Evolutionary conservation across 2,329 filamentous ascomycete genomes (phyloP), one percentile per base, ranked within the genome.

Genomic region (Cercospora berteroae): DNA sequence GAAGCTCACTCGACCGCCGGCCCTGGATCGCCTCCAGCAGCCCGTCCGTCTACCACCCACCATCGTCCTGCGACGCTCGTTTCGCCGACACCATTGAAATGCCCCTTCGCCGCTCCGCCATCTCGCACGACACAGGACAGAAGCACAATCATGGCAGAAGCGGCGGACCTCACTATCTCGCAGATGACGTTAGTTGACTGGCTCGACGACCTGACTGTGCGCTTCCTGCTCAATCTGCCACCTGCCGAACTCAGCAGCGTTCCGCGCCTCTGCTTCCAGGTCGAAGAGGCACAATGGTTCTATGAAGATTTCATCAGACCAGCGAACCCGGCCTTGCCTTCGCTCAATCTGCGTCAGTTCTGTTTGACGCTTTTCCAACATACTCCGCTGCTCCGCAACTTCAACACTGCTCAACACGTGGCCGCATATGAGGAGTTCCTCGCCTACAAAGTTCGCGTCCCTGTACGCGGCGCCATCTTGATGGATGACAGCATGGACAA

Each of bases 211-310:
- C 87, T 98, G 68, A 97, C 93, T 81, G 94, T 96, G 79, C 93
- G 96, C 78, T 99, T 99, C 82, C 94, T 99, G 78, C 93, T 98
- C 80, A 98, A 99, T 81, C 87, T 98, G 69, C 95, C 96, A 56
- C 86, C 91, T 71, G 93, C 95, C 80, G 95, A 99, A 80, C 87
- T 98, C 57, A 89, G 89, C 72, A 93, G 92, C 2, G 91, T 97
- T 66, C 92, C 93, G 78, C 90, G 95, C 77, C 95, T 99, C 81
- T 98, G 94, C 82, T 99, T 99, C 80, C 94, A 98, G 81, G 91
- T 99, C 74, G 95, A 99, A 81, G 96, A 99, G 81, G 95, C 95
- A 75, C 96, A 99, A 88, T 99, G 95, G 95, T 99, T 96, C 81
- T 99, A 99, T 87, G 95, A 99, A 84, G 95, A 99, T 81, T 99